These are phyloP conservation scores for Keithomyces neogunnii DNA, from an alignment of 2,329 filamentous ascomycete species.

Conservation along the genomic window DNA sequence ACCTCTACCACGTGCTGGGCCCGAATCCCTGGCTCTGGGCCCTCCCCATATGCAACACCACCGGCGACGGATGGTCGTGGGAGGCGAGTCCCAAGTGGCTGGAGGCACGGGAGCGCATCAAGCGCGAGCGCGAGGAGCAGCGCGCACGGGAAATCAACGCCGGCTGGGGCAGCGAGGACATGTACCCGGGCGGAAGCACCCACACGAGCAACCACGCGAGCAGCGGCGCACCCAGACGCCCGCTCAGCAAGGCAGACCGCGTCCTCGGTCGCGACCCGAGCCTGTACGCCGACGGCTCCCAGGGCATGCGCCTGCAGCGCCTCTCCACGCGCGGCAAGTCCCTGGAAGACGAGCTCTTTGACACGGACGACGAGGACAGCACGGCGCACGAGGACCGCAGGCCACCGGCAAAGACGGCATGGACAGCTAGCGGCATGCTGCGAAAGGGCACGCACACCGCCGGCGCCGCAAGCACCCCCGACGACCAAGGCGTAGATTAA, in stretches of 20 bases:
- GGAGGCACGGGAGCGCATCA: slow-evolving; percentile 58
- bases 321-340: slow-evolving; percentile 37
- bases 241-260: slow-evolving; percentile 49
- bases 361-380: slow-evolving; percentile 29
- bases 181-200: slow-evolving; percentile 4
- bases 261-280: slow-evolving; percentile 49
- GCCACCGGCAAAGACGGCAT: slow-evolving; percentile 14
- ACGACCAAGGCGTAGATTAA: not conserved
- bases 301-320: slow-evolving; percentile 36
- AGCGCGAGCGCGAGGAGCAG: slow-evolving; percentile 49
- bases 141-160: slow-evolving; percentile 54
- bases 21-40: slow-evolving; percentile 64
- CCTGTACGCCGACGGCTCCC: slow-evolving; percentile 41
- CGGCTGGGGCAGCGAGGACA: slow-evolving; percentile 49
- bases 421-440: slow-evolving; percentile 34
- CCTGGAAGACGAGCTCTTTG: slow-evolving; percentile 32
- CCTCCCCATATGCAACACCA: slow-evolving; percentile 75
- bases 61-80: slow-evolving; percentile 91
- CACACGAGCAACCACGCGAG: not conserved
- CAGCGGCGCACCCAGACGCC: slow-evolving; percentile 21
- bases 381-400: slow-evolving; percentile 16
- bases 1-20: slow-evolving; percentile 77
- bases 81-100: slow-evolving; percentile 76
- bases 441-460: slow-evolving; percentile 22
- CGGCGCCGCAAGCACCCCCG: not conserved